These are phyloP conservation scores for Ceratocystiopsis sp. DNA, from an alignment of 2,329 filamentous ascomycete genomes.

Conservation along the genomic window DNA sequence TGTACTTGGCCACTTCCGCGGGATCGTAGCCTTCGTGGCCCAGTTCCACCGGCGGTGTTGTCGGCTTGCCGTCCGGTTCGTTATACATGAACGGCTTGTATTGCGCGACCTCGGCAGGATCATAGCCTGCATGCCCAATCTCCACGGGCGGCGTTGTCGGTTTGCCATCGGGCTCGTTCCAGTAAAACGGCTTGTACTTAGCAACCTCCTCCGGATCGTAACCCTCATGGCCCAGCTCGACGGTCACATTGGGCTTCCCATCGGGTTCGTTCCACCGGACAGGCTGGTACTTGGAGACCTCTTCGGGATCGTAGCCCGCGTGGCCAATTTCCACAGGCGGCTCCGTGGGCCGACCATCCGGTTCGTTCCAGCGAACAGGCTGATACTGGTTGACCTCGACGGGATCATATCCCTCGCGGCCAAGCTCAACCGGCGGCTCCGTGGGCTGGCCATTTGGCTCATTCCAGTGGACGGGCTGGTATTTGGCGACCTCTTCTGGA, in stretches of 20 bases:
- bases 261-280: constrained; percentile 9
- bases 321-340: constrained; percentile 3
- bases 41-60: background rate
- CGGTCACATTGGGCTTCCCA: constrained; percentile 3
- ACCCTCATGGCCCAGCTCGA: constrained; percentile 12
- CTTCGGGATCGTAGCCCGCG: constrained; percentile 6
- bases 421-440: background rate
- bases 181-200: constrained; percentile 18
- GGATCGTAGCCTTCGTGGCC: constrained; percentile 7
- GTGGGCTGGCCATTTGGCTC: constrained; percentile 13
- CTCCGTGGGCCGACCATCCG: constrained; percentile 12
- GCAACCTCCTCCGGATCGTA: constrained; percentile 21
- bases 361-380: constrained; percentile 19
- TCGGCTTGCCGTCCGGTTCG: constrained; percentile 11
- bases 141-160: constrained; percentile 12
- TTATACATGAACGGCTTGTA: constrained; percentile 11
- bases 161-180: constrained; percentile 17
- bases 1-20: constrained; percentile 19
- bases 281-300: constrained; percentile 11
- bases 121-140: constrained; percentile 3
- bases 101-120: constrained; percentile 5
- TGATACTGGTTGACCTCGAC: constrained; percentile 11
- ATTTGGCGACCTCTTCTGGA: constrained; percentile 6
- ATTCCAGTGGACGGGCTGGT: constrained; percentile 14
- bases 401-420: constrained; percentile 5